Evolutionary conservation across 2,329 filamentous ascomycete species (phyloP).

Genomic region (Albophoma yamanashiensis): DNA sequence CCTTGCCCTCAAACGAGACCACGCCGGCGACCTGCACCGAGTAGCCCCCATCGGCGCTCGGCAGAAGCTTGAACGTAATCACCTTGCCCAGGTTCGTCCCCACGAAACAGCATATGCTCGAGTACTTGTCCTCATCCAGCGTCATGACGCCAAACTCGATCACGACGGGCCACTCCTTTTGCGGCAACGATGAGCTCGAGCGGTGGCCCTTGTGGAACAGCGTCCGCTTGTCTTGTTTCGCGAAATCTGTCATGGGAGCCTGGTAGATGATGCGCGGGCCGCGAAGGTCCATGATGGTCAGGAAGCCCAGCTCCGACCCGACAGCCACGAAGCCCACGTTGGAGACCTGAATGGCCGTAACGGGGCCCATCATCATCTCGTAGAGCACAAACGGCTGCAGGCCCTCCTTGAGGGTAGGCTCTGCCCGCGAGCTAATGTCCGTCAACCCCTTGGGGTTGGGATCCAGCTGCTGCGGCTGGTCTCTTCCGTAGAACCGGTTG

Average conservation of each 20-base stretch:
- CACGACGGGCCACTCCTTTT: conserved; percentile 63
- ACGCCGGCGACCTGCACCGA: conserved; percentile 61
- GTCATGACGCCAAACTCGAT: conserved; percentile 93
- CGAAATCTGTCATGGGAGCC: conserved; percentile 60
- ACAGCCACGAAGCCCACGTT: conserved; percentile 86
- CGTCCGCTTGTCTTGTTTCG: conserved; percentile 63
- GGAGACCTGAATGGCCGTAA: conserved; percentile 73
- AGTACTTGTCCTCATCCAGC: conserved; percentile 87
- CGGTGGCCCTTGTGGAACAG: conserved; percentile 52
- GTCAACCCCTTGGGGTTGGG: conserved; percentile 60
- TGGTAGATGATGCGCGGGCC: conserved; percentile 78
- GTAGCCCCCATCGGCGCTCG: conserved; percentile 58
- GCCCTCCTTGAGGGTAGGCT: conserved; percentile 65
- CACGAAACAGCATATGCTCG: conserved; percentile 85
- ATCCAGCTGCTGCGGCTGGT: conserved; percentile 38
- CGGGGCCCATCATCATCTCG: conserved; percentile 70
- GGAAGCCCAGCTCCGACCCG: conserved; percentile 71
- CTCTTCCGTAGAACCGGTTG: conserved; percentile 62
- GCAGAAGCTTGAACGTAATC: conserved; percentile 82
- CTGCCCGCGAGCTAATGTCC: conserved; percentile 62
- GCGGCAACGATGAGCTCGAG: conserved; percentile 21
- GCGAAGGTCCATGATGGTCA: conserved; percentile 78
- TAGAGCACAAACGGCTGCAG: conserved; percentile 72
- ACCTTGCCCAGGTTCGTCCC: conserved; percentile 79
- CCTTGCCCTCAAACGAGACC: conserved; percentile 51